A percentile compares a stretch with the other conserved stretches of the same genome.
Conservation (phyloP, 441 rosid species). For the Gossypium laxum region DNA sequence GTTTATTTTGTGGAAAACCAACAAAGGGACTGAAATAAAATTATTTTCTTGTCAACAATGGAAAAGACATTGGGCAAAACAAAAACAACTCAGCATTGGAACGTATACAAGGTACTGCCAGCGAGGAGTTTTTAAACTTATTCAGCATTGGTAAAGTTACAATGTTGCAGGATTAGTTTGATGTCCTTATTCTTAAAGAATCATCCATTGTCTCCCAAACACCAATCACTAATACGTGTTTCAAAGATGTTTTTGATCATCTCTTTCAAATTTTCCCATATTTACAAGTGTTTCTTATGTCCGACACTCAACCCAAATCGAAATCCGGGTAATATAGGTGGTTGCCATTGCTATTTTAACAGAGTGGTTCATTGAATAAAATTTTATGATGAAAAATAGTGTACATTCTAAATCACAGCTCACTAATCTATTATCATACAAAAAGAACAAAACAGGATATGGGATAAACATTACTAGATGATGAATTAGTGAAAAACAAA, state of each 20-base stretch:
- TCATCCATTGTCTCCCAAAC: neutral
- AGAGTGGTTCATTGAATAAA: neutral
- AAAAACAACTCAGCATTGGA: neutral
- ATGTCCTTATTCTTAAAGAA: conserved; percentile 4
- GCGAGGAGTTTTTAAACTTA: too few relatives aligned
- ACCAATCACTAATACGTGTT: neutral
- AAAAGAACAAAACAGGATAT: conserved; percentile 16
- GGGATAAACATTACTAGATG: conserved; percentile 12
- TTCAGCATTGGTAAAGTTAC: neutral
- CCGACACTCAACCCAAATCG: neutral
- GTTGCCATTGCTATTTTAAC: neutral
- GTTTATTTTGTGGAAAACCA: neutral
- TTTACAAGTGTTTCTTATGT: too few relatives aligned
- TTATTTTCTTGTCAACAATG: neutral
- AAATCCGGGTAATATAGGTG: too few relatives aligned
- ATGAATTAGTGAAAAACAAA: conserved; percentile 9
- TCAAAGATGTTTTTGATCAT: neutral
- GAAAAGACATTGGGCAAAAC: neutral
- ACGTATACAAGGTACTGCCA: too few relatives aligned
- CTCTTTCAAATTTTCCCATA: too few relatives aligned
- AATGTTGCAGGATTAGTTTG: neutral
- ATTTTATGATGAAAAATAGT: conserved; percentile 11
- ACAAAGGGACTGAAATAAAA: neutral
- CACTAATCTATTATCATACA: conserved; percentile 36
- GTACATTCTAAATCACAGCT: conserved; percentile 31